Percentiles rank a stretch among this genome's conserved stretches.
Conservation (phyloP, 2,329 filamentous ascomycete genomes). For the Monosporascus ibericus region DNA sequence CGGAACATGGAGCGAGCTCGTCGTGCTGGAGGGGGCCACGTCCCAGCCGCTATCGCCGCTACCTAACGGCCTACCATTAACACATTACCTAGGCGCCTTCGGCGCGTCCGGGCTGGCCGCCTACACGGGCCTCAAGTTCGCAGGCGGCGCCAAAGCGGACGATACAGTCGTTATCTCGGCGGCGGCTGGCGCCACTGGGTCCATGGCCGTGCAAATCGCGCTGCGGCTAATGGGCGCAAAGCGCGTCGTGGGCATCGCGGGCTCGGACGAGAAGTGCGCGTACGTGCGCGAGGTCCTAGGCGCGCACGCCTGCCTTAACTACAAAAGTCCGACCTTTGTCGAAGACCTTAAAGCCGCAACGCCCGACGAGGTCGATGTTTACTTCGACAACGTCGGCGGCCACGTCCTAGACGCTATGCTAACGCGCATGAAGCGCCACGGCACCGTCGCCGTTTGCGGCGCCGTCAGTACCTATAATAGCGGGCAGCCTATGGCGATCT, state of each 20-base stretch:
- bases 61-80: slow-evolving; percentile 15
- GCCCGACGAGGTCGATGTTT: slow-evolving; percentile 43
- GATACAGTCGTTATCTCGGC: slow-evolving; percentile 40
- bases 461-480: slow-evolving; percentile 36
- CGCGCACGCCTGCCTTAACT: slow-evolving; percentile 49
- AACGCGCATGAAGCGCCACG: slow-evolving; percentile 31
- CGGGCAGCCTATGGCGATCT: slow-evolving; percentile 22
- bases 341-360: slow-evolving; percentile 40
- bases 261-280: slow-evolving; percentile 44
- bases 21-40: slow-evolving; percentile 16
- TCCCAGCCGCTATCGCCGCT: slow-evolving; percentile 13
- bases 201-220: slow-evolving; percentile 46
- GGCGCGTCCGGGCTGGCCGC: slow-evolving; percentile 34
- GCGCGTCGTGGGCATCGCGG: slow-evolving; percentile 46
- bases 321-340: slow-evolving; percentile 41
- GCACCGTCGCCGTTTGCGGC: slow-evolving; percentile 36
- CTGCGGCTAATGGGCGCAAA: slow-evolving; percentile 40
- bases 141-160: slow-evolving; percentile 29
- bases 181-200: slow-evolving; percentile 42
- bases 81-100: slow-evolving; percentile 23
- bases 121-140: slow-evolving; percentile 35
- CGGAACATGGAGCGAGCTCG: slow-evolving; percentile 20
- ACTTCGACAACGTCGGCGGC: slow-evolving; percentile 46
- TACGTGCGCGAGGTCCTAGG: slow-evolving; percentile 42
- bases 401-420: slow-evolving; percentile 40